Base-by-base conservation (phyloP, 148 eudicot species). In the Rhododendron henanense region DNA sequence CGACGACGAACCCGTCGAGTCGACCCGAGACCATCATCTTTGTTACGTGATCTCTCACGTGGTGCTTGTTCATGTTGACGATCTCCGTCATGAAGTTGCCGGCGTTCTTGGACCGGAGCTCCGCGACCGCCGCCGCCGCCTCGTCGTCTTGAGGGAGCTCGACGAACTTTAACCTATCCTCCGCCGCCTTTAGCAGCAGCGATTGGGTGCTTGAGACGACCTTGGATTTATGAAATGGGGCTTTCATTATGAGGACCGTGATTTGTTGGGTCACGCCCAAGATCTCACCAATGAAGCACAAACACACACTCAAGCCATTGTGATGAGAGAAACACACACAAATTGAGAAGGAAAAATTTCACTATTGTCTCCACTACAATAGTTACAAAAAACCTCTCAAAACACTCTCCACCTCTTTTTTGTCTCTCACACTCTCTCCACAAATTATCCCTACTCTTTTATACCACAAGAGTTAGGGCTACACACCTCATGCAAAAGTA, bases 1-100 rank as follows among this genome's bases (percentile, higher is more conserved):
- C 92, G 41, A 90, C 33, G 73, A 90, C 41, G 48, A 90, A 79
- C 19, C 85, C 90, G 9, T 76, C 69, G 39, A 87, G 81, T 6
- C 3, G 81, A 47, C 45, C n/a, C 45, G 55, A 10, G 8, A 2
- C 1, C 3, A 61, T 9, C 71, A 25, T 44, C 28, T 57, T 31
- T 10, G 31, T 74, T 1, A 23, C 41, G 3, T 67, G 39, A 10
- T 76, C 71, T 5, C 71, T 78, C 41, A 88, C 84, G 37, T 19
- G 41, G 3, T 47, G 23, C 84, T 85, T 78, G 87, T 85, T 59
- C 31, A 33, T 51, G 33, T 63, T 63, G 18, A 88, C 11, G 6
- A 81, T 4, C 15, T 71, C 16, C 3, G 0, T 2, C 2, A 85
- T 1, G 19, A 78, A 59, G 18, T 3, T 9, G 0, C 14, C 15